Conservation (phyloP, 208 protist genomes). For the Leishmania martiniquensis region DNA sequence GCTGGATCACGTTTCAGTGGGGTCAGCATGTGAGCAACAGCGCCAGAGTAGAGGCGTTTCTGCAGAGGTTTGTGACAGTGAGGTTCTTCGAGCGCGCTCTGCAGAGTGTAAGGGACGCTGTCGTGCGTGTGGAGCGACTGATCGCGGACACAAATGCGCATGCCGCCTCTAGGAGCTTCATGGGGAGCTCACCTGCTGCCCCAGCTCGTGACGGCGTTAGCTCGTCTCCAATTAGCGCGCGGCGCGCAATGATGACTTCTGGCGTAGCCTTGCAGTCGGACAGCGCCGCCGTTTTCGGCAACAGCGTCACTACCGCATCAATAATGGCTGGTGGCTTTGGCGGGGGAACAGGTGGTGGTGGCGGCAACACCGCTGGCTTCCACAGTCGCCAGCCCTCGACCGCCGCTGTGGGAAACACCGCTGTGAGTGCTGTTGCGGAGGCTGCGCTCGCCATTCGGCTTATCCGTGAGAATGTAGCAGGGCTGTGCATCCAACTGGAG, state of each 20-base stretch:
- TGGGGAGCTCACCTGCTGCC: not conserved
- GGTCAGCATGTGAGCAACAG: conserved; percentile 56
- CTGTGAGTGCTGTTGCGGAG: not conserved
- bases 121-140: conserved; percentile 37
- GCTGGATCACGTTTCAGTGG: conserved; percentile 79
- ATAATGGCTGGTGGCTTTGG: not conserved
- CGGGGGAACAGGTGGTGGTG: not conserved
- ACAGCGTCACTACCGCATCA: not conserved
- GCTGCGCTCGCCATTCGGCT: conserved; percentile 30
- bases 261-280: conserved; percentile 1
- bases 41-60: conserved; percentile 63
- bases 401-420: conserved; percentile 1
- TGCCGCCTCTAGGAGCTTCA: not conserved
- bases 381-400: conserved; percentile 24
- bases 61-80: conserved; percentile 63
- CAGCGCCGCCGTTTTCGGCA: not conserved
- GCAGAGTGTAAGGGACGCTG: conserved; percentile 35
- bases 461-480: conserved; percentile 65
- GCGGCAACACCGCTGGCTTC: conserved; percentile 9
- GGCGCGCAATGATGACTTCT: conserved; percentile 1
- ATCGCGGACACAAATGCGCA: conserved; percentile 14
- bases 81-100: conserved; percentile 56
- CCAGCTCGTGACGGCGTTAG: conserved; percentile 3
- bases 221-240: conserved; percentile 10
- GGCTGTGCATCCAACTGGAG: conserved; percentile 72